Conservation (phyloP, 495 filamentous ascomycete species). For the Aspergillus ellipticus region DNA sequence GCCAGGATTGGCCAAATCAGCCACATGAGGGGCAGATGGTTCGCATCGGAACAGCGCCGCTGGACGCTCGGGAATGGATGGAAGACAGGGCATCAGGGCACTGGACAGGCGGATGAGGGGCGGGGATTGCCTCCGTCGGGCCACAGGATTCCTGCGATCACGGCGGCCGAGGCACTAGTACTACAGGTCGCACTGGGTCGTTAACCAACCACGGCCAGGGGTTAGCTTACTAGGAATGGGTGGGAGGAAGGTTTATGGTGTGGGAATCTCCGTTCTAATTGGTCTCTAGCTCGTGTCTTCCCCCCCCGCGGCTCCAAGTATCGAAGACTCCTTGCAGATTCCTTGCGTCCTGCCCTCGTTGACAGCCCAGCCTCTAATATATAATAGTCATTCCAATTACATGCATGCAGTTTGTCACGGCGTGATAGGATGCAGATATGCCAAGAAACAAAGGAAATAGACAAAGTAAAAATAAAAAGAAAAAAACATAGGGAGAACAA, state of each 20-base stretch:
- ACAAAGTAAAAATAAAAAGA: slow-evolving; percentile 1
- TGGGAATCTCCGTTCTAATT: neutral
- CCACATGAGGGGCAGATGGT: neutral
- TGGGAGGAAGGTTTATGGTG: neutral
- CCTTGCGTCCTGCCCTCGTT: neutral
- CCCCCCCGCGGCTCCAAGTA: neutral
- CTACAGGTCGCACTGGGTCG: too few relatives aligned
- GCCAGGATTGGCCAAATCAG: neutral
- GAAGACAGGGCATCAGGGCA: neutral
- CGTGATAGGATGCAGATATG: slow-evolving; percentile 1
- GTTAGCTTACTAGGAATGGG: neutral
- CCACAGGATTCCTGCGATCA: neutral
- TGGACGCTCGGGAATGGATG: neutral
- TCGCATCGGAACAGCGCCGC: neutral
- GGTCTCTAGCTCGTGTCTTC: neutral
- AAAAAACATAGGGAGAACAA: slow-evolving; percentile 6
- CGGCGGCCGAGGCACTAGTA: too few relatives aligned
- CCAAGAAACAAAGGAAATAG: neutral
- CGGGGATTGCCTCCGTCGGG: neutral
- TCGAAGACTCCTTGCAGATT: neutral
- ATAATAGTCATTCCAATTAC: neutral
- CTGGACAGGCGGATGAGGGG: too few relatives aligned
- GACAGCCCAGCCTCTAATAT: slow-evolving; percentile 3
- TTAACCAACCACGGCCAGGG: neutral
- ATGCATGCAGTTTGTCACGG: neutral